These are phyloP conservation scores for Lactifluus pinguis DNA, from an alignment of 768 basidiomycete species.

Conservation along the genomic window DNA sequence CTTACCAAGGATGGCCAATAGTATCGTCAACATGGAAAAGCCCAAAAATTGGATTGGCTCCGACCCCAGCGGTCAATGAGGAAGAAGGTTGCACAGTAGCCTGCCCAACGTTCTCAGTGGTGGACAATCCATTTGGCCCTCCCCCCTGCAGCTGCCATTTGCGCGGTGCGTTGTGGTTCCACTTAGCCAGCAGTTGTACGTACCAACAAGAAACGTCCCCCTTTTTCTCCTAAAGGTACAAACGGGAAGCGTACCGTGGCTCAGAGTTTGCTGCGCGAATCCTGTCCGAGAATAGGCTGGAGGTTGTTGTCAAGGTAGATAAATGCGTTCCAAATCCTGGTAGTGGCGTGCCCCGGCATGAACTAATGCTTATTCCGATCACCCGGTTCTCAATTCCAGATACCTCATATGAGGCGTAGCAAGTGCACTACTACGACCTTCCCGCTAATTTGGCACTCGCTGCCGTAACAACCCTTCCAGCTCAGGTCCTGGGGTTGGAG, in stretches of 20 bases:
- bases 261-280: slow-evolving; percentile 58
- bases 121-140: slow-evolving; percentile 53
- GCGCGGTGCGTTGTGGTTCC: slow-evolving; percentile 32
- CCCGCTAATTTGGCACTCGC: slow-evolving; percentile 44
- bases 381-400: slow-evolving; percentile 50
- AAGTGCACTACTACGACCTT: slow-evolving; percentile 59
- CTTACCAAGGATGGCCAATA: slow-evolving; percentile 60
- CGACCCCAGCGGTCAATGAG: slow-evolving; percentile 74
- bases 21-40: slow-evolving; percentile 52
- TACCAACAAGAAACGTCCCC: neutral
- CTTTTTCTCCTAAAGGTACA: slow-evolving; percentile 27
- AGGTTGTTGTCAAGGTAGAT: slow-evolving; percentile 52
- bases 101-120: slow-evolving; percentile 27
- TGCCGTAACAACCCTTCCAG: slow-evolving; percentile 58
- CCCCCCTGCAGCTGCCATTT: slow-evolving; percentile 67
- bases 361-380: slow-evolving; percentile 27
- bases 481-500: slow-evolving; percentile 51
- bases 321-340: neutral
- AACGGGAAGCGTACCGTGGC: slow-evolving; percentile 55
- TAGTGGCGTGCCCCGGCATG: neutral
- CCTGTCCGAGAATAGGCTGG: slow-evolving; percentile 45
- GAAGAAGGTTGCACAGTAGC: slow-evolving; percentile 57
- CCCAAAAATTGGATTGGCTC: slow-evolving; percentile 71
- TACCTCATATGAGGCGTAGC: slow-evolving; percentile 64
- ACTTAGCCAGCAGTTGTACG: slow-evolving; percentile 1